Evolutionary conservation across 371 early-diverging fungal species (phyloP).

Genomic region (Nematocida sp.): DNA sequence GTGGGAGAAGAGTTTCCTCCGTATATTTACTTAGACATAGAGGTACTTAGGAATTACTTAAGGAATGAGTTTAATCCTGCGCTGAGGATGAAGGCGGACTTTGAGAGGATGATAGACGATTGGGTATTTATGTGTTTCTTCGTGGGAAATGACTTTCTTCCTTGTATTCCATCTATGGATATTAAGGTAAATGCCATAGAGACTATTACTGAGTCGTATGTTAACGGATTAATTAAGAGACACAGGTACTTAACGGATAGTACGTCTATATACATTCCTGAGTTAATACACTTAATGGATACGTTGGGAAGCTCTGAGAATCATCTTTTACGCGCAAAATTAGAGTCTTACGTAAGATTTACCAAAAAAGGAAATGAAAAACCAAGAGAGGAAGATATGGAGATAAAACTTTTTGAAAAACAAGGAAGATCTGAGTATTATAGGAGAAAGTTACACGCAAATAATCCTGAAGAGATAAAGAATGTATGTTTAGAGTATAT

Average conservation of each 20-base stretch:
- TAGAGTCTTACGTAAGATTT: slow-evolving; percentile 50
- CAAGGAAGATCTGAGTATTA: slow-evolving; percentile 64
- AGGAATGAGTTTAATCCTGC: slow-evolving; percentile 37
- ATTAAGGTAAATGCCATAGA: slow-evolving; percentile 92
- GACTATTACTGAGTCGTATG: slow-evolving; percentile 56
- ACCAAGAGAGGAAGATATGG: slow-evolving; percentile 15
- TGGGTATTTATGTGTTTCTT: slow-evolving; percentile 97
- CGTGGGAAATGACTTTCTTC: slow-evolving; percentile 98
- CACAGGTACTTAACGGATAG: slow-evolving; percentile 58
- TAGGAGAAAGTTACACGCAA: slow-evolving; percentile 55
- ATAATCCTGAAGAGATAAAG: slow-evolving; percentile 50
- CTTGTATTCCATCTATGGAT: slow-evolving; percentile 89
- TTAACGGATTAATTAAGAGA: slow-evolving; percentile 36
- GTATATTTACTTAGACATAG: slow-evolving; percentile 60
- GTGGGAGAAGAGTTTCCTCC: slow-evolving; percentile 32
- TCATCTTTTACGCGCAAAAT: slow-evolving; percentile 25
- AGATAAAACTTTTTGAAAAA: slow-evolving; percentile 30
- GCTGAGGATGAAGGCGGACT: slow-evolving; percentile 70
- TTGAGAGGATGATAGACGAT: slow-evolving; percentile 89
- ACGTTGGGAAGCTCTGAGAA: slow-evolving; percentile 56
- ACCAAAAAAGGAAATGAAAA: slow-evolving; percentile 38
- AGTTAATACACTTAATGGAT: slow-evolving; percentile 53
- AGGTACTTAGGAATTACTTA: slow-evolving; percentile 51
- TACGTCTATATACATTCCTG: slow-evolving; percentile 53
- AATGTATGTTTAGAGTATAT: slow-evolving; percentile 75